Evolutionary conservation across 2,329 filamentous ascomycete species (phyloP).

Genomic region (Phoma sp.): DNA sequence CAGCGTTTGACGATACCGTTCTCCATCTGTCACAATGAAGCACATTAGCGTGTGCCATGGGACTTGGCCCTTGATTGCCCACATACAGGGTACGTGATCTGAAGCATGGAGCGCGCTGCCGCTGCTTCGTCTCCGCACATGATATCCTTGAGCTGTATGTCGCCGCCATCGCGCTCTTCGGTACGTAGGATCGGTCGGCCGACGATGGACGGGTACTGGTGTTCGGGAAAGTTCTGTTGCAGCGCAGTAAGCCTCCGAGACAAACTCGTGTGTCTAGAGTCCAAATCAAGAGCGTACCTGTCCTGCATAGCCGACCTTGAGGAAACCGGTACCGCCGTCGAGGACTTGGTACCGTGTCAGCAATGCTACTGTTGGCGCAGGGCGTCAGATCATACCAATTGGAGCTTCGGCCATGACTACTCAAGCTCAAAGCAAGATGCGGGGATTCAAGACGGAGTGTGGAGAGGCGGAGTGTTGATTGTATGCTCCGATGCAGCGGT

Average conservation of each 20-base stretch:
- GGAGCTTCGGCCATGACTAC: slow-evolving; percentile 56
- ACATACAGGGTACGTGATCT: slow-evolving; percentile 90
- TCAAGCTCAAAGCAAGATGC: slow-evolving; percentile 22
- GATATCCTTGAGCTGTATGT: slow-evolving; percentile 89
- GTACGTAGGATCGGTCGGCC: slow-evolving; percentile 96
- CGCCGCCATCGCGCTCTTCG: slow-evolving; percentile 79
- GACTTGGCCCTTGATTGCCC: slow-evolving; percentile 16
- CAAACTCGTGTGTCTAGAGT: neutral
- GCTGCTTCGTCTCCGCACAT: slow-evolving; percentile 99
- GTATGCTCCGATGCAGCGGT: slow-evolving; percentile 14
- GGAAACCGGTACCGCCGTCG: slow-evolving; percentile 99
- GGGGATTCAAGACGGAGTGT: slow-evolving; percentile 2
- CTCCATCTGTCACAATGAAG: slow-evolving; percentile 73
- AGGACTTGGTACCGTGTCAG: slow-evolving; percentile 71
- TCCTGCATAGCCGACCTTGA: slow-evolving; percentile 98
- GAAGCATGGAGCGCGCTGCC: slow-evolving; percentile 93
- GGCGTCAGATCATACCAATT: slow-evolving; percentile 51
- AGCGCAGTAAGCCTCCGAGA: slow-evolving; percentile 12
- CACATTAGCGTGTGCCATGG: slow-evolving; percentile 35
- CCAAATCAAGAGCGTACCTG: slow-evolving; percentile 61
- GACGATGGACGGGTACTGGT: slow-evolving; percentile 98
- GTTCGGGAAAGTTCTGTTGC: slow-evolving; percentile 91
- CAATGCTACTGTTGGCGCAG: slow-evolving; percentile 19
- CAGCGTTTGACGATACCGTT: slow-evolving; percentile 99
- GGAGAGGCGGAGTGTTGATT: slow-evolving; percentile 19